Evolutionary conservation across 2,329 filamentous ascomycete genomes (phyloP).

Genomic region (Dothidotthia symphoricarpi): DNA sequence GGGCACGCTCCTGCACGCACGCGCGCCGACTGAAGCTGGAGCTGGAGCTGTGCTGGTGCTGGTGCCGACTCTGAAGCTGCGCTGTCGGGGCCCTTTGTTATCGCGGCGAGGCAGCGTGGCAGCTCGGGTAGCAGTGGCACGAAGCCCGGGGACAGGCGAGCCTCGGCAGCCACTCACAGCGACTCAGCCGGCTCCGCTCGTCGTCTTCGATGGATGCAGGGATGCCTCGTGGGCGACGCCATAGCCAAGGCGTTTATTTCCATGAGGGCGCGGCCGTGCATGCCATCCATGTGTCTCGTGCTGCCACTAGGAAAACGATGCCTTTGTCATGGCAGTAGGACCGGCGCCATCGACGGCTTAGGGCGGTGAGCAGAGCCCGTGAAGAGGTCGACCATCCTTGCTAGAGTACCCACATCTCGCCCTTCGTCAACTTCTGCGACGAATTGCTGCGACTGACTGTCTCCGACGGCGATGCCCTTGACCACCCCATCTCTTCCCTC

Average conservation of each 20-base stretch:
- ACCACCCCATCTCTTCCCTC: conserved; percentile 29
- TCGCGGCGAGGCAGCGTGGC: conserved; percentile 1
- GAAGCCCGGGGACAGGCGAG: conserved; percentile 9
- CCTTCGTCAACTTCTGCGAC: conserved; percentile 32
- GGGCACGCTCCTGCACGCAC: too few relatives aligned
- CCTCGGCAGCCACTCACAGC: too few relatives aligned
- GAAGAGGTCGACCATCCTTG: conserved; percentile 24
- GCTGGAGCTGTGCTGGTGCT: background rate
- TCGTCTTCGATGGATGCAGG: conserved; percentile 23
- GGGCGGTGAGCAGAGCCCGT: background rate
- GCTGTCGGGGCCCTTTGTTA: conserved; percentile 3
- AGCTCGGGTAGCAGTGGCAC: conserved; percentile 7
- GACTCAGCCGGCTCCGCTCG: too few relatives aligned
- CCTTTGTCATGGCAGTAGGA: background rate
- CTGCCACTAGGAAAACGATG: conserved; percentile 21
- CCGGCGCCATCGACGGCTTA: too few relatives aligned
- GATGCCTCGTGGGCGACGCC: conserved; percentile 37
- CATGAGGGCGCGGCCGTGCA: conserved; percentile 24
- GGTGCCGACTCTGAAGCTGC: background rate
- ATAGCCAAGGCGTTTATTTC: conserved; percentile 32
- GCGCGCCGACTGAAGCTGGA: too few relatives aligned
- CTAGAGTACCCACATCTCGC: conserved; percentile 38
- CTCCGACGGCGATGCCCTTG: conserved; percentile 36
- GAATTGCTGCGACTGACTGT: conserved; percentile 34
- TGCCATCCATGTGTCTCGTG: conserved; percentile 31